Conservation (phyloP, 169 alveolate species). For the Eimeria acervulina region DNA sequence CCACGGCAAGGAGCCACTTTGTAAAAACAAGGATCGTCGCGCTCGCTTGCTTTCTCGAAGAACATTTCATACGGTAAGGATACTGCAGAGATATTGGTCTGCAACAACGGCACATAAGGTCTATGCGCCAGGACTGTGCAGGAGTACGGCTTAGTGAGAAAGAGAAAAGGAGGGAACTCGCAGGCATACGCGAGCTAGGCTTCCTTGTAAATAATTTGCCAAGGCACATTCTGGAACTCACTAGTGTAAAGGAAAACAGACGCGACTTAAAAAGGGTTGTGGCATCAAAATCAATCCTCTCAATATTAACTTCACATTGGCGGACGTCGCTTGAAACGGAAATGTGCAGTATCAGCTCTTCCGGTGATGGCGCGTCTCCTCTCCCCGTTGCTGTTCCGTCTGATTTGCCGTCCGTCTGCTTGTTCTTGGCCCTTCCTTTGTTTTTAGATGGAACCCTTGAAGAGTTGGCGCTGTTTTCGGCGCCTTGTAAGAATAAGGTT, state of each 20-base stretch:
- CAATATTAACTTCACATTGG: slow-evolving; percentile 91
- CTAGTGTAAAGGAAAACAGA: slow-evolving; percentile 90
- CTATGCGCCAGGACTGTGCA: not conserved
- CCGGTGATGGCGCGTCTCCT: slow-evolving; percentile 11
- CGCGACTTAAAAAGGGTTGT: slow-evolving; percentile 95
- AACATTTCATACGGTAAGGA: slow-evolving; percentile 91
- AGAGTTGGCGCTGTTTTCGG: not conserved
- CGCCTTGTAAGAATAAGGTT: not conserved
- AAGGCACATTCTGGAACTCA: slow-evolving; percentile 81
- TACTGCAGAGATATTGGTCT: slow-evolving; percentile 89
- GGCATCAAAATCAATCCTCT: slow-evolving; percentile 92
- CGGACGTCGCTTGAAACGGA: slow-evolving; percentile 93
- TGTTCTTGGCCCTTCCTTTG: slow-evolving; percentile 33
- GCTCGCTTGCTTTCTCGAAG: slow-evolving; percentile 81
- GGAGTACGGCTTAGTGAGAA: not conserved
- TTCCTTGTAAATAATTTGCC: not conserved
- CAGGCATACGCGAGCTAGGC: not conserved
- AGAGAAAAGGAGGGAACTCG: not conserved
- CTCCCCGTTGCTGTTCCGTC: slow-evolving; percentile 45
- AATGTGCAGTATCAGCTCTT: slow-evolving; percentile 89
- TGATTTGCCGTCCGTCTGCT: slow-evolving; percentile 35
- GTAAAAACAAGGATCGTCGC: slow-evolving; percentile 78
- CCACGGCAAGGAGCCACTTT: slow-evolving; percentile 51
- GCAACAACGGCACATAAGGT: not conserved
- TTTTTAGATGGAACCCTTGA: not conserved